These are phyloP conservation scores for Hemerocallis citrina DNA, from an alignment of 106 monocot genomes.

Conservation along the genomic window DNA sequence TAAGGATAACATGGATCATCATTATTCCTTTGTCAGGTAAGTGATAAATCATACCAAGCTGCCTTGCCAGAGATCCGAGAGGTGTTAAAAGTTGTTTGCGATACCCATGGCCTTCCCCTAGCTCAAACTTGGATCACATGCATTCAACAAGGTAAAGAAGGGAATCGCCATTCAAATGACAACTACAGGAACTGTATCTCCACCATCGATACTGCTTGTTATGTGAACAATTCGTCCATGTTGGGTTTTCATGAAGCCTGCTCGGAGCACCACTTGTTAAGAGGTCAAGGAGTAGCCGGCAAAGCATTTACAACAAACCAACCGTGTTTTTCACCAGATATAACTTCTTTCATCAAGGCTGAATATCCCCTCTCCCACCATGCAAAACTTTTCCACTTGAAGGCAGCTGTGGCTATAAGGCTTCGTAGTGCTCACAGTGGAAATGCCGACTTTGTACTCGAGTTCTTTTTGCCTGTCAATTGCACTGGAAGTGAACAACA, in stretches of 20 bases:
- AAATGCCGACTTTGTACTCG: slow-evolving; percentile 59
- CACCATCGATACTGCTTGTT: slow-evolving; percentile 60
- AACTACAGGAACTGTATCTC: slow-evolving; percentile 58
- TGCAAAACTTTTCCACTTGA: slow-evolving; percentile 57
- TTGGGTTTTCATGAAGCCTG: slow-evolving; percentile 70
- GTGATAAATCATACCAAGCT: slow-evolving; percentile 33
- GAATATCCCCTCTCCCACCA: slow-evolving; percentile 82
- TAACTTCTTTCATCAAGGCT: slow-evolving; percentile 38
- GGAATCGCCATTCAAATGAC: slow-evolving; percentile 50
- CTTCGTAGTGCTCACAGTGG: slow-evolving; percentile 43
- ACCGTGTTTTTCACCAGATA: slow-evolving; percentile 62
- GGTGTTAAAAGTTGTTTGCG: slow-evolving; percentile 48
- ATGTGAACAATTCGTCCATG: slow-evolving; percentile 37
- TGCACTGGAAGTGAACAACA: slow-evolving; percentile 45
- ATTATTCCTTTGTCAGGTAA: slow-evolving; percentile 29
- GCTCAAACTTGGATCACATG: slow-evolving; percentile 90
- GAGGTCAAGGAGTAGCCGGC: slow-evolving; percentile 74
- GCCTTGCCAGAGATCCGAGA: slow-evolving; percentile 51
- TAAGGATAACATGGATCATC: slow-evolving; percentile 1
- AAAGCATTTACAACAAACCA: slow-evolving; percentile 73
- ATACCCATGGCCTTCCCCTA: slow-evolving; percentile 48
- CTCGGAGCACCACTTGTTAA: slow-evolving; percentile 80
- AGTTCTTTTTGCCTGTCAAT: slow-evolving; percentile 69
- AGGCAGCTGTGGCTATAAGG: slow-evolving; percentile 69
- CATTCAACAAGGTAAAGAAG: slow-evolving; percentile 48